Base-by-base conservation (phyloP, 257 asterid species). In the Solanum tarapatanum region DNA sequence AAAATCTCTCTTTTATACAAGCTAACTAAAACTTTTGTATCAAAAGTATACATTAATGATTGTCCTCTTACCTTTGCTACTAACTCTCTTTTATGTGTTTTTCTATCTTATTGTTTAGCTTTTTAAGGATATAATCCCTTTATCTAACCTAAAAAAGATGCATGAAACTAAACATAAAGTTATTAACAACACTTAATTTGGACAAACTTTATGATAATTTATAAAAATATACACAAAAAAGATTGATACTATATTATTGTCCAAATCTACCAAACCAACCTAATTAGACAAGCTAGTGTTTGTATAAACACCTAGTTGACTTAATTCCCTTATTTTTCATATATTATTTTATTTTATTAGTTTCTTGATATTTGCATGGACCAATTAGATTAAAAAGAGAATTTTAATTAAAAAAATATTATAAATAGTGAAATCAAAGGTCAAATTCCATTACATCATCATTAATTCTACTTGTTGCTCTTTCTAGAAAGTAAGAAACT, bases 401-500 rank as follows among this genome's bases (percentile, higher is more conserved):
- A 7, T 21, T 58, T 58, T 19, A 58, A 58, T 58, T 30, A 4
- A 5, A 19, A 87, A 87, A 45, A 58, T 37, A 19, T 68, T 90
- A 82, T 72, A 89, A 86, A n/a, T 58, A 14, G 69, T 72, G 5
- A 82, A 82, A 41, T 32, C 51, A 28, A 88, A 87, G 92, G 96
- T 92, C 98, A 91, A 92, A 82, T 87, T 89, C 70, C 76, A 72
- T 92, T 94, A 91, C 93, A 88, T 43, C 90, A 90, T 88, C 93
- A 89, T 51, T 60, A 26, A 0, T 5, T 13, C 24, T 83, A 26
- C 75, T 84, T 88, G 4, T 36, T 21, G 2, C 23, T 23, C 23
- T 45, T 36, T 87, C 89, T 80, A 80, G 39, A 89, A 86, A 43
- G 30, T 85, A 70, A 66, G 5, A 84, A 84, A 85, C 60, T 60